phyloP scores from a whole-genome alignment of 257 asterid genomes.

The Solanum arcanum region DNA sequence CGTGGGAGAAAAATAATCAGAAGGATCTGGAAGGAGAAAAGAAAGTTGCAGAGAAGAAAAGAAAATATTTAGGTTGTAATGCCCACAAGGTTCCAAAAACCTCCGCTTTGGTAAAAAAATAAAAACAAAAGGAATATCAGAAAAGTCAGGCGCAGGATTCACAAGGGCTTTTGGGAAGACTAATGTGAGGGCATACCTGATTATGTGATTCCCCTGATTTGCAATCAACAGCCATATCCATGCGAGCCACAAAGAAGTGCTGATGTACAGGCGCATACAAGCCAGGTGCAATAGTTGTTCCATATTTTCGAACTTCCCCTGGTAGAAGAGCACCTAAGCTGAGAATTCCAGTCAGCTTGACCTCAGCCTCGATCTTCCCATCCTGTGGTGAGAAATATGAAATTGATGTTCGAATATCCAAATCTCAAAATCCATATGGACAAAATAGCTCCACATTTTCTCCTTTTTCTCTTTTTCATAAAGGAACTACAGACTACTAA shows the following conservation, averaged over 20 bases:
- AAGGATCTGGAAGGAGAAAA: not conserved
- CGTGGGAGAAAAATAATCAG: not conserved
- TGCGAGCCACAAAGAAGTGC: conserved; percentile 24
- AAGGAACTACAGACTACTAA: not conserved
- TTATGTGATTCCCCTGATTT: conserved; percentile 23
- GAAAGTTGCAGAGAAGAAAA: not conserved
- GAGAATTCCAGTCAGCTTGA: conserved; percentile 21
- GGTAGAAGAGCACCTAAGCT: conserved; percentile 34
- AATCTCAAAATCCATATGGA: not conserved
- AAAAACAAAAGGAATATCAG: not conserved
- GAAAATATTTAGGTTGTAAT: not conserved
- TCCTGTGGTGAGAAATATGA: conserved; percentile 5
- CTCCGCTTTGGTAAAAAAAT: not conserved
- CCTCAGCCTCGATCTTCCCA: conserved; percentile 24
- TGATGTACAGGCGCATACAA: conserved; percentile 27
- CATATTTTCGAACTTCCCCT: conserved; percentile 27
- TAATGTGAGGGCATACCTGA: not conserved
- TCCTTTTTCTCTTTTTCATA: not conserved
- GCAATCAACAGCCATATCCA: conserved; percentile 30
- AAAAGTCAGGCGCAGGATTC: not conserved
- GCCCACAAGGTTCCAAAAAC: not conserved
- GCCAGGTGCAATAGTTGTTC: conserved; percentile 25
- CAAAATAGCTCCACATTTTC: not conserved
- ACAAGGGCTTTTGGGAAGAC: not conserved
- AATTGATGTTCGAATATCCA: not conserved